Evolutionary conservation across 2,329 filamentous ascomycete species (phyloP).

Genomic region (Pseudocercospora eumusae): DNA sequence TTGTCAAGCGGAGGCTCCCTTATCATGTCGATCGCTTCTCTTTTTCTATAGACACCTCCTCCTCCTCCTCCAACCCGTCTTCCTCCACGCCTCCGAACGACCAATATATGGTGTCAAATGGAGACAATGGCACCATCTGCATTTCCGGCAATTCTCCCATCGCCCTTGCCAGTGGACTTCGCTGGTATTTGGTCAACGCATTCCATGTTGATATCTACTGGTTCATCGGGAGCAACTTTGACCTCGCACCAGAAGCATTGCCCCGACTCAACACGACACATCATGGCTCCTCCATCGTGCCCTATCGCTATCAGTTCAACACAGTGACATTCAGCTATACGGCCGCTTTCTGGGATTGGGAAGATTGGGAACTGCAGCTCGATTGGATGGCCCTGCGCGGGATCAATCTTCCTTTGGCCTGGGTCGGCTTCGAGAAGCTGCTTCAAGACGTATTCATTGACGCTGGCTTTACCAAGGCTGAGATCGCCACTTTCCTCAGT

Average conservation of each 20-base stretch:
- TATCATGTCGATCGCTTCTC: constrained; percentile 13
- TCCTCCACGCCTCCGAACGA: constrained; percentile 18
- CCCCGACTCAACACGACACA: constrained; percentile 40
- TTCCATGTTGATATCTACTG: constrained; percentile 52
- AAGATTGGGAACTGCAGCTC: constrained; percentile 56
- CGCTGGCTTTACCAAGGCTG: constrained; percentile 47
- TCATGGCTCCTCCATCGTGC: constrained; percentile 47
- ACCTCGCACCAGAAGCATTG: constrained; percentile 39
- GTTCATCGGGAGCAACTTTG: constrained; percentile 49
- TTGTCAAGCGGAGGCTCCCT: constrained; percentile 15
- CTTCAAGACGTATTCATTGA: constrained; percentile 52
- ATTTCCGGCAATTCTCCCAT: constrained; percentile 27
- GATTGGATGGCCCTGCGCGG: constrained; percentile 58
- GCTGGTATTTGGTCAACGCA: constrained; percentile 47
- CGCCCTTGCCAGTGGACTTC: constrained; percentile 39
- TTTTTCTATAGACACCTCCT: constrained; percentile 2
- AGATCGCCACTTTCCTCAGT: constrained; percentile 52
- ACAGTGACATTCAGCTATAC: constrained; percentile 59
- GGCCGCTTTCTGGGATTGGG: constrained; percentile 55
- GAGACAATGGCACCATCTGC: constrained; percentile 24
- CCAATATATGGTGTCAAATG: constrained; percentile 27
- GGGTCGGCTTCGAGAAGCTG: constrained; percentile 56
- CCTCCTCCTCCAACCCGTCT: neutral
- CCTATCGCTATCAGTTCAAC: constrained; percentile 56
- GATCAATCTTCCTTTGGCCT: constrained; percentile 55